phyloP scores from a whole-genome alignment of 228 moss, liverwort and hornwort genomes.

The Sphagnum fallax region DNA sequence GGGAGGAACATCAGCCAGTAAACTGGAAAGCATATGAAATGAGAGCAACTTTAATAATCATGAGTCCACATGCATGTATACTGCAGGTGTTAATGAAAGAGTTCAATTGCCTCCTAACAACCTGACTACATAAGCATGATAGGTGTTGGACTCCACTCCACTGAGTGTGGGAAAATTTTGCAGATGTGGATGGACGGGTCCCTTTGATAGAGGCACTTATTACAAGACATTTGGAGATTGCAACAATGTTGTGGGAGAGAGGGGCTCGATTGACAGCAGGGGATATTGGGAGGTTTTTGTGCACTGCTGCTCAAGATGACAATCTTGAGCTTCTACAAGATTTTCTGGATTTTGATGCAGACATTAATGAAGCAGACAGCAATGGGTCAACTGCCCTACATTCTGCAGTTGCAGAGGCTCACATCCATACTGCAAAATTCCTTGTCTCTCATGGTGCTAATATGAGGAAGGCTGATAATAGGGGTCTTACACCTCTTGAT shows the following conservation, averaged over 20 bases:
- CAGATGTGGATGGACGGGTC: conserved; percentile 75
- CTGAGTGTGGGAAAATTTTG: not conserved
- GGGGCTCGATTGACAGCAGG: conserved; percentile 60
- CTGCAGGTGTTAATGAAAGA: too few relatives aligned
- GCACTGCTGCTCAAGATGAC: conserved; percentile 44
- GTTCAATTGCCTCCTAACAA: too few relatives aligned
- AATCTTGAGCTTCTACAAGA: conserved; percentile 47
- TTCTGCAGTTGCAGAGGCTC: conserved; percentile 45
- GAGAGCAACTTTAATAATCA: too few relatives aligned
- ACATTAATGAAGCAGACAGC: conserved; percentile 41
- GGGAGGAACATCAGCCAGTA: too few relatives aligned
- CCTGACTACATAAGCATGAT: too few relatives aligned
- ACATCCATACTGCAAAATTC: conserved; percentile 26
- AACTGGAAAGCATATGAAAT: too few relatives aligned
- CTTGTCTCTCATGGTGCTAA: conserved; percentile 57
- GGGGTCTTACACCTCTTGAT: conserved; percentile 43
- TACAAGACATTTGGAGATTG: conserved; percentile 43
- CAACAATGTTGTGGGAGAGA: conserved; percentile 56
- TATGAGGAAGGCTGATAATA: conserved; percentile 25
- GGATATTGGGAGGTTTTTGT: conserved; percentile 44
- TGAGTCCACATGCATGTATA: too few relatives aligned
- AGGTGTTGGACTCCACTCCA: too few relatives aligned
- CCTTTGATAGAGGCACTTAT: conserved; percentile 66
- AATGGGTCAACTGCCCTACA: conserved; percentile 77
- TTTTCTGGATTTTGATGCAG: conserved; percentile 45